phyloP scores from a whole-genome alignment of 768 basidiomycete genomes.

The Suillus subaureus region DNA sequence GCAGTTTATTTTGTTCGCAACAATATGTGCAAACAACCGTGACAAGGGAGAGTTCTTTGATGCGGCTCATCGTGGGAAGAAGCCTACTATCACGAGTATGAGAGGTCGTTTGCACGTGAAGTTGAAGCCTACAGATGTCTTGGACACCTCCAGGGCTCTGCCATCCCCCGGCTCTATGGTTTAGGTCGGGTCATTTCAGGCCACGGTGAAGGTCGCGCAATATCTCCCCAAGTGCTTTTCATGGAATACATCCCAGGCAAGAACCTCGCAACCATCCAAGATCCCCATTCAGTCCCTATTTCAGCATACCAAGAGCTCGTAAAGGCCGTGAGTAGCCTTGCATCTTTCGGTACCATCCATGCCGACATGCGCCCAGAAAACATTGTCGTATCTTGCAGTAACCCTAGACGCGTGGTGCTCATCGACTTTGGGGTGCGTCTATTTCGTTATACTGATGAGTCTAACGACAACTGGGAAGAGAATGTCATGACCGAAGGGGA shows the following conservation, averaged over 20 bases:
- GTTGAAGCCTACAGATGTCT: background rate
- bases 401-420: background rate
- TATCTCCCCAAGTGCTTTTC: conserved; percentile 2
- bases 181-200: background rate
- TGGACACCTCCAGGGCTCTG: background rate
- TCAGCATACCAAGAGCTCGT: background rate
- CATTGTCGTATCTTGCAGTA: background rate
- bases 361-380: background rate
- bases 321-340: background rate
- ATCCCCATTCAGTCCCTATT: background rate
- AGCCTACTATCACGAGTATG: background rate
- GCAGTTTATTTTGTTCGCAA: too few relatives aligned
- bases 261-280: background rate
- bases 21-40: too few relatives aligned
- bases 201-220: background rate
- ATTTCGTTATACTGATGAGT: background rate
- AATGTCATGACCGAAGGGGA: background rate
- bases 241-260: conserved; percentile 7
- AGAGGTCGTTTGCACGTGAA: background rate
- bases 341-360: background rate
- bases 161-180: conserved; percentile 6
- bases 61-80: background rate
- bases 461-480: background rate
- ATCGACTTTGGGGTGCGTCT: background rate
- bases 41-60: background rate